Percentiles rank a stretch among this genome's conserved stretches.
These are phyloP conservation scores for Guyanaporus albipodus DNA, from an alignment of 768 basidiomycete genomes.

Conservation along the genomic window DNA sequence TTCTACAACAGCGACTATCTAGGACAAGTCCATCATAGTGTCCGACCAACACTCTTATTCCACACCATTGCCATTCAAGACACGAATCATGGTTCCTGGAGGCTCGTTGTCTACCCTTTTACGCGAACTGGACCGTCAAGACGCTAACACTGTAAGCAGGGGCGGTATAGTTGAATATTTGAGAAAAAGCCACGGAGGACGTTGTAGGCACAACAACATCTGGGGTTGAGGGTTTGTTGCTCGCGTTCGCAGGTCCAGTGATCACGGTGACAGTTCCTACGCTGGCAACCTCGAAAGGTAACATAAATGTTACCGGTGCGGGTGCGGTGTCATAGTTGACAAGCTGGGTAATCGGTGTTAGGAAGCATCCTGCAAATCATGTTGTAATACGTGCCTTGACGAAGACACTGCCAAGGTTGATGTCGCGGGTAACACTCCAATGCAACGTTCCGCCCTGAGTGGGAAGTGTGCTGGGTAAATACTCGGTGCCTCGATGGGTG, in stretches of 20 bases:
- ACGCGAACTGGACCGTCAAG: slow-evolving; percentile 14
- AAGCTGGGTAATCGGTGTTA: slow-evolving; percentile 34
- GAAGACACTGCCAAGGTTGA: slow-evolving; percentile 35
- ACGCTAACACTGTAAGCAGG: slow-evolving; percentile 45
- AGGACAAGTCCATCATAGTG: neutral
- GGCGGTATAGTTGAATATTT: slow-evolving; percentile 52
- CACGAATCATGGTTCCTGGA: neutral
- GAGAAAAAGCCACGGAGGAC: slow-evolving; percentile 43
- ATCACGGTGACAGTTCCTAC: slow-evolving; percentile 48
- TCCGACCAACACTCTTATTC: neutral
- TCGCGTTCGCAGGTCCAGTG: slow-evolving; percentile 45
- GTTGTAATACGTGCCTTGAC: slow-evolving; percentile 48
- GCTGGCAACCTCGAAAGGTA: slow-evolving; percentile 50
- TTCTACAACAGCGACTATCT: slow-evolving; percentile 18
- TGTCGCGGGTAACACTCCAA: slow-evolving; percentile 53
- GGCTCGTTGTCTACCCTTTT: neutral
- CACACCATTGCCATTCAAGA: neutral
- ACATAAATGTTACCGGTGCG: slow-evolving; percentile 44
- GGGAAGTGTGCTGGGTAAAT: slow-evolving; percentile 61
- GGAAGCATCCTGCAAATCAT: neutral
- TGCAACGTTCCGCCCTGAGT: slow-evolving; percentile 43
- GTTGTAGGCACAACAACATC: slow-evolving; percentile 44
- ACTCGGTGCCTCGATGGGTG: slow-evolving; percentile 56
- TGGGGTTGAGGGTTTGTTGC: slow-evolving; percentile 53
- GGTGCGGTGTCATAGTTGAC: slow-evolving; percentile 45